Evolutionary conservation across 495 filamentous ascomycete species (phyloP), one percentile per base, ranked within the genome.

Genomic region (Daldinia decipiens): DNA sequence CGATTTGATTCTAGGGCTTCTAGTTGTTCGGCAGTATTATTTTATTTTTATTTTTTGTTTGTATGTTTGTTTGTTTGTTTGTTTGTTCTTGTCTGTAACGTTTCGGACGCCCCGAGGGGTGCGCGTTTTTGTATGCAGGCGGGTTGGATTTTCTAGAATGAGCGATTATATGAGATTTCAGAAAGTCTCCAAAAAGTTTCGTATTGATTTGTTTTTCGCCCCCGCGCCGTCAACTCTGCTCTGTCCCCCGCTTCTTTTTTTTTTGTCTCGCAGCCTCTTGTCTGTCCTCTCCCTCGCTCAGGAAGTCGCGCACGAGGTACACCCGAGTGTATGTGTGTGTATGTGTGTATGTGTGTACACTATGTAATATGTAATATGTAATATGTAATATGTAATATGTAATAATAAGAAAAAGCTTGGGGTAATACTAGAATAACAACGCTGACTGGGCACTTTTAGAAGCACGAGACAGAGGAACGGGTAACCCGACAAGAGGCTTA

Each of bases 221-320:
- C 51, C 54, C 54, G 60, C 40, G 2, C 29, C 29, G 32, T 40
- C 54, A 17, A 24, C 19, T 29, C 17, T 3, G 1, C 26, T 27
- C 26, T 57, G 45, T 15, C 55, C 61, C 59, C 17, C 55, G 39
- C 40, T 57, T 27, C 17, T 47, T 47, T 45, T 26, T n/a, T n/a
- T 45, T 21, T 45, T 45, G 40, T 45, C 7, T 45, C 40, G 40
- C 5, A 40, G 17, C n/a, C 8, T 43, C 12, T 45, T 17, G 17
- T 17, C 43, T 47, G 5, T 47, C 17, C 43, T 65, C 52, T 58
- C 59, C 17, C 13, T 32, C 19, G 45, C 36, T 54, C 34, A 58
- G 39, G 60, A 68, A 68, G 65, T 68, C 65, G 70, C 70, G 56
- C 70, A 68, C 63, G 55, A 59, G 55, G 36, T 17, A 36, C 26